Base-by-base conservation (phyloP, 139 green algal species). In the Auxenochlorella pyrenoidosa region DNA sequence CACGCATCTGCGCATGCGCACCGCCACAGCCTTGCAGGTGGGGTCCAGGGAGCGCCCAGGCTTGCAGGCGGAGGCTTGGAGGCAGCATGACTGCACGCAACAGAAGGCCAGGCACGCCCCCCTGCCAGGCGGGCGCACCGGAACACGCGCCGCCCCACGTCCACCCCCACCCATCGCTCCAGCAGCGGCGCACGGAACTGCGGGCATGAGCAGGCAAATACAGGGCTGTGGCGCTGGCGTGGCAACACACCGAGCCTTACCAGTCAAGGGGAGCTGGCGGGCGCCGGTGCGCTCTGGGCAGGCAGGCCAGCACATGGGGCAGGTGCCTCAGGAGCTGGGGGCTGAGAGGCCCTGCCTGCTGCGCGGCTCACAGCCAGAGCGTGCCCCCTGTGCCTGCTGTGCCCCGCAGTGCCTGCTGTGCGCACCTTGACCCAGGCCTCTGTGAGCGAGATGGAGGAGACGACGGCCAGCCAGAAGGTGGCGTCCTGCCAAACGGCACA, bases 361-460 rank as follows among this genome's bases (percentile, higher is more conserved):
- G n/a, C 12, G 34, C 54, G n/a, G n/a, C n/a, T n/a, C n/a, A n/a
- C n/a, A n/a, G n/a, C n/a, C n/a, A n/a, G n/a, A n/a, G n/a, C 47
- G 8, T 58, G 47, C 47, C 12, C 8, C 47, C 47, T 12, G 47
- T 6, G 47, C 47, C 47, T 58, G 47, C 47, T 12, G 12, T 58
- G 47, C 47, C 47, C 12, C 8, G 8, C 47, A 6, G 47, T 66
- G 21, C 47, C 47, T 54, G 28, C 36, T 36, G n/a, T 2, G 34
- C 54, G 15, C 12, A 82, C 72, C 73, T 87, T 87, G 72, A 87
- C 83, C 83, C 83, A 87, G 26, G 83, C 83, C 72, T 87, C 83
- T 2, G 75, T 87, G 34, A 87, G 36, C 1, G 83, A 87, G 36
- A 87, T 87, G 71, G 36, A 70, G n/a, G 21, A 26, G 34, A 87